Conservation (phyloP, 371 early-diverging fungal species). For the Haplosporangium sp. region DNA sequence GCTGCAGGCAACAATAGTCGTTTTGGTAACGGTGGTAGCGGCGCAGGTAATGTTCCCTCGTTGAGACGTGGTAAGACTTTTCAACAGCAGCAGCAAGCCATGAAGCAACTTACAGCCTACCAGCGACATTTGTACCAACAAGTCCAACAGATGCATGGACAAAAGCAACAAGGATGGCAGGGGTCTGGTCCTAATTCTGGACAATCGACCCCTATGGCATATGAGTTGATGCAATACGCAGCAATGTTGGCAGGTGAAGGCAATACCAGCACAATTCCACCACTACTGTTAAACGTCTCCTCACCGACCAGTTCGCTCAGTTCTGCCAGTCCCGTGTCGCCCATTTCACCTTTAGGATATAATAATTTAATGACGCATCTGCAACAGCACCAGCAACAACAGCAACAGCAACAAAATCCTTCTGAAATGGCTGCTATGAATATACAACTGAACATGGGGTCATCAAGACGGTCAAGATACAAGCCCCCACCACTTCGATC, state of each 20-base stretch:
- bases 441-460: slow-evolving; percentile 45
- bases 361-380: slow-evolving; percentile 10
- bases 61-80: slow-evolving; percentile 44
- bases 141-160: slow-evolving; percentile 26
- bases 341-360: slow-evolving; percentile 18
- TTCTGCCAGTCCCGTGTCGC: slow-evolving; percentile 3
- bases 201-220: slow-evolving; percentile 24
- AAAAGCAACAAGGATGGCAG: slow-evolving; percentile 26
- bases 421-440: slow-evolving; percentile 32
- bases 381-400: slow-evolving; percentile 19
- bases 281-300: slow-evolving; percentile 10
- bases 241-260: slow-evolving; percentile 23
- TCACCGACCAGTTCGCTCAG: slow-evolving; percentile 13
- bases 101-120: slow-evolving; percentile 43
- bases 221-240: slow-evolving; percentile 51
- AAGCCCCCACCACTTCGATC: slow-evolving; percentile 42
- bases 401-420: slow-evolving; percentile 16
- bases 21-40: neutral
- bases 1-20: neutral
- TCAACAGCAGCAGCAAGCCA: slow-evolving; percentile 47
- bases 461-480: slow-evolving; percentile 41
- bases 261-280: slow-evolving; percentile 9
- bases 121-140: slow-evolving; percentile 47
- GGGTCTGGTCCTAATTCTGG: neutral
- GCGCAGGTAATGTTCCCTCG: slow-evolving; percentile 11